Conservation (phyloP, 2,329 filamentous ascomycete species). For the Lasiodiplodia sp. region DNA sequence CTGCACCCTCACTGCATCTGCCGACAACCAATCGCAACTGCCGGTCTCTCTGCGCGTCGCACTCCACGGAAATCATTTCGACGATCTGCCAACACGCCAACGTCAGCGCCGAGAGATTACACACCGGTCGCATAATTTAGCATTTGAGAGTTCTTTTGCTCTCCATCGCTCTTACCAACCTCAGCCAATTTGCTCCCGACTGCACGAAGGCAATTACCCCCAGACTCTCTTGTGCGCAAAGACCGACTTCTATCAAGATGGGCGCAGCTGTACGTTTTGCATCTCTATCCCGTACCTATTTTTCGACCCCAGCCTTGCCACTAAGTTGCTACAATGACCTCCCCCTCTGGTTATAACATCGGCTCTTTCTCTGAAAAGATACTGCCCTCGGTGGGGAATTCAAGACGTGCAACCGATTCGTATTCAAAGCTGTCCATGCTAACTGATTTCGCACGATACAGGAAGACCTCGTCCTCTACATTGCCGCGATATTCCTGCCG, state of each 20-base stretch:
- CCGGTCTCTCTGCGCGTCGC: not conserved
- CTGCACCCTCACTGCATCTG: not conserved
- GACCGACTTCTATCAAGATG: not conserved
- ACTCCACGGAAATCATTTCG: not conserved
- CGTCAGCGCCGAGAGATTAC: slow-evolving; percentile 15
- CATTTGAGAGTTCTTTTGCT: not conserved
- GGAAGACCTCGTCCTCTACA: slow-evolving; percentile 28
- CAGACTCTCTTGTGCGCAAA: not conserved
- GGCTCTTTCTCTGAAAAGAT: too few relatives aligned
- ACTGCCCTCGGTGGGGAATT: not conserved
- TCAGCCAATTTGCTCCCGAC: not conserved
- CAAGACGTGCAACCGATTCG: not conserved
- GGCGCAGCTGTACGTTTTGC: slow-evolving; percentile 1
- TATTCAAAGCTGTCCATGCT: not conserved
- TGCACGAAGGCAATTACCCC: not conserved
- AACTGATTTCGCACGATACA: not conserved
- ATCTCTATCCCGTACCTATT: not conserved
- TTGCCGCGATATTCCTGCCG: slow-evolving; percentile 24
- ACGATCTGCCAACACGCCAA: slow-evolving; percentile 4
- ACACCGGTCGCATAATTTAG: slow-evolving; percentile 14
- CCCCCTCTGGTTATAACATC: too few relatives aligned
- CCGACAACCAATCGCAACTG: not conserved
- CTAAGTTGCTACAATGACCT: not conserved
- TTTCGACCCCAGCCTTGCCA: not conserved
- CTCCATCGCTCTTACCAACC: not conserved